A percentile compares a stretch with the other conserved stretches of the same genome.
Evolutionary conservation across 441 rosid genomes (phyloP).

Genomic region (Flueggea neowawraea): DNA sequence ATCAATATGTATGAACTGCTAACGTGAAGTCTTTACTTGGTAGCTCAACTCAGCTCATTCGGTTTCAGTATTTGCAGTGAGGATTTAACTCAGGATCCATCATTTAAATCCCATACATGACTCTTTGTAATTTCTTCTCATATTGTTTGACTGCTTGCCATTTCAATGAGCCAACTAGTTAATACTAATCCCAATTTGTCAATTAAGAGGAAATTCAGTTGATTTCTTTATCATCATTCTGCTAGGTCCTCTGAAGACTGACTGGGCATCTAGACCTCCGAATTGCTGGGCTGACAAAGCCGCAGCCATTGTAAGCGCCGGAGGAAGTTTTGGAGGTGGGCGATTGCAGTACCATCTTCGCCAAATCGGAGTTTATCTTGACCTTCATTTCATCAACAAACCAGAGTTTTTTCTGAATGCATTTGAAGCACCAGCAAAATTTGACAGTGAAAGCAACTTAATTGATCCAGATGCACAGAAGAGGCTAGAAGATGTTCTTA

Average conservation of each 20-base stretch:
- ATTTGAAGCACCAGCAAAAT: conserved; percentile 63
- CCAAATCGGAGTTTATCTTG: conserved; percentile 70
- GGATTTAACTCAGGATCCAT: too few relatives aligned
- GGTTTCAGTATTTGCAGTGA: too few relatives aligned
- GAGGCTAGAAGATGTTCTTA: conserved; percentile 42
- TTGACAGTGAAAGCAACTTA: conserved; percentile 58
- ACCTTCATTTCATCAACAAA: conserved; percentile 83
- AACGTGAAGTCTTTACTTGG: too few relatives aligned
- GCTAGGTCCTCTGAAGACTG: conserved; percentile 72
- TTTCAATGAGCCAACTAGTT: too few relatives aligned
- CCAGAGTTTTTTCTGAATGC: conserved; percentile 67
- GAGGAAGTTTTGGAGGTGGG: conserved; percentile 56
- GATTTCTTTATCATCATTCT: not conserved
- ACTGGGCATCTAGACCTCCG: conserved; percentile 82
- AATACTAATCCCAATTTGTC: too few relatives aligned
- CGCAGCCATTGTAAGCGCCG: conserved; percentile 66
- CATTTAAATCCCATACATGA: too few relatives aligned
- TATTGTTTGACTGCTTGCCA: too few relatives aligned
- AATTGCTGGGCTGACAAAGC: conserved; percentile 79
- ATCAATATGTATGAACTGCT: too few relatives aligned
- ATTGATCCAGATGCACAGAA: conserved; percentile 44
- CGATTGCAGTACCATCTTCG: conserved; percentile 65
- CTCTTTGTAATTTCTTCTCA: too few relatives aligned
- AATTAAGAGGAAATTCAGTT: too few relatives aligned
- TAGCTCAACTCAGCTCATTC: too few relatives aligned